Conservation (phyloP, 169 alveolate species). For the Eimeria maxima region DNA sequence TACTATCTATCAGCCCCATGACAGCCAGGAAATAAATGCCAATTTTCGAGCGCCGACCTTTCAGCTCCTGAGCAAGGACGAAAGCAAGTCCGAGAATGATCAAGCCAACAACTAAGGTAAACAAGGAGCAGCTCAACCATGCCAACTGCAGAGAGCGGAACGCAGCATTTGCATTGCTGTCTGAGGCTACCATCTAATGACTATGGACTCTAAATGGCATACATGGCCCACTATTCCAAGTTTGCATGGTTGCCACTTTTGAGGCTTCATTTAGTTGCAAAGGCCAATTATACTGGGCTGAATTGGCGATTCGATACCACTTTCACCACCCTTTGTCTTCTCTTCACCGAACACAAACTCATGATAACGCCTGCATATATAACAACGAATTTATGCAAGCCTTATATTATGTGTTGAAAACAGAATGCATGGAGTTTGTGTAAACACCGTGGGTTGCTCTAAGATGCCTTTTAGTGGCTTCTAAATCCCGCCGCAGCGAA, state of each 20-base stretch:
- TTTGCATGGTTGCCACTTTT: background rate
- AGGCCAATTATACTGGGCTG: background rate
- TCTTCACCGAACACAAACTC: constrained; percentile 72
- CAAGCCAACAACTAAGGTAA: constrained; percentile 10
- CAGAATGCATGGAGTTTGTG: background rate
- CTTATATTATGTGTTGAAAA: background rate
- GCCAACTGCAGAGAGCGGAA: constrained; percentile 68
- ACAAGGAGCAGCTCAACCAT: constrained; percentile 66
- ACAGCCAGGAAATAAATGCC: background rate
- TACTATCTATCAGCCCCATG: background rate
- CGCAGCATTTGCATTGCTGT: background rate
- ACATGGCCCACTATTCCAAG: background rate
- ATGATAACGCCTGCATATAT: constrained; percentile 65
- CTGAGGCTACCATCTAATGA: background rate
- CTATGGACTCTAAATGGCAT: background rate
- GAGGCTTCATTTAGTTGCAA: background rate
- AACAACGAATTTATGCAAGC: background rate
- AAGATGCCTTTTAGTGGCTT: background rate
- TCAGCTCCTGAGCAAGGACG: constrained; percentile 9
- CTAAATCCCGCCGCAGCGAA: background rate
- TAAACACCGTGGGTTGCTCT: background rate
- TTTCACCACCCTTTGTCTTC: constrained; percentile 72
- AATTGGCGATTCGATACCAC: background rate
- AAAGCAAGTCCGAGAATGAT: constrained; percentile 39
- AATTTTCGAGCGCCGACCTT: constrained; percentile 2